A percentile compares a stretch with the other conserved stretches of the same genome.
These are phyloP conservation scores for Moricandia arvensis DNA, from an alignment of 345 rosid species.

Conservation along the genomic window DNA sequence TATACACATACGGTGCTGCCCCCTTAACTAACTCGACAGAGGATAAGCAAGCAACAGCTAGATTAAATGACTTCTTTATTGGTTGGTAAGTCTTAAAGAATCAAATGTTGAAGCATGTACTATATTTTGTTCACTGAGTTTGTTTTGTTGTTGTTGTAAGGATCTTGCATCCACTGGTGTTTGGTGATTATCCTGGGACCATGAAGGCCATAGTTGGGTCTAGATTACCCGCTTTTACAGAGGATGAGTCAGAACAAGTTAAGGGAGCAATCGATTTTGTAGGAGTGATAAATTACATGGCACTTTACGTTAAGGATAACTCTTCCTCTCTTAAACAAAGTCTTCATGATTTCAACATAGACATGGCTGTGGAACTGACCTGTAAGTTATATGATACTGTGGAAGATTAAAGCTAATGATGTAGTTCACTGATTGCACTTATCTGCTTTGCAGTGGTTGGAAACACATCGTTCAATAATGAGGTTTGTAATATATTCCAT, in stretches of 20 bases:
- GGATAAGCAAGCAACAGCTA: conserved; percentile 24
- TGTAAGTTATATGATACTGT: not conserved
- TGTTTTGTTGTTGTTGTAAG: no score
- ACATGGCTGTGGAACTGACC: conserved; percentile 11
- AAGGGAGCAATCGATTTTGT: conserved; percentile 81
- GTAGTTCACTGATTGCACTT: conserved; percentile 11
- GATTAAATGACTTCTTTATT: conserved; percentile 52
- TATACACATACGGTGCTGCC: conserved; percentile 65
- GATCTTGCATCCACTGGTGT: no score
- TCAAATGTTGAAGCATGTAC: not conserved
- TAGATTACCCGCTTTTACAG: conserved; percentile 54
- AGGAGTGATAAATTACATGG: conserved; percentile 82
- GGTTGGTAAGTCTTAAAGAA: conserved; percentile 58
- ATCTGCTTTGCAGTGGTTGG: conserved; percentile 8
- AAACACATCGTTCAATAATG: not conserved
- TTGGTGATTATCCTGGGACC: no score
- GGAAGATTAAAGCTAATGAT: not conserved
- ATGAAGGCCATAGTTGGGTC: no score
- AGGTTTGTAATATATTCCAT: conserved; percentile 8
- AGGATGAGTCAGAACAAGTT: conserved; percentile 50
- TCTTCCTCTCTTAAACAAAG: conserved; percentile 7
- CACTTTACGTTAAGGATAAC: conserved; percentile 52
- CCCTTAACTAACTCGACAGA: conserved; percentile 50
- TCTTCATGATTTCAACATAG: conserved; percentile 6
- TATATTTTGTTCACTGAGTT: no score